A percentile compares a stretch with the other conserved stretches of the same genome.
Evolutionary conservation across 371 early-diverging fungal species (phyloP).

Genomic region (Mucor indicus): DNA sequence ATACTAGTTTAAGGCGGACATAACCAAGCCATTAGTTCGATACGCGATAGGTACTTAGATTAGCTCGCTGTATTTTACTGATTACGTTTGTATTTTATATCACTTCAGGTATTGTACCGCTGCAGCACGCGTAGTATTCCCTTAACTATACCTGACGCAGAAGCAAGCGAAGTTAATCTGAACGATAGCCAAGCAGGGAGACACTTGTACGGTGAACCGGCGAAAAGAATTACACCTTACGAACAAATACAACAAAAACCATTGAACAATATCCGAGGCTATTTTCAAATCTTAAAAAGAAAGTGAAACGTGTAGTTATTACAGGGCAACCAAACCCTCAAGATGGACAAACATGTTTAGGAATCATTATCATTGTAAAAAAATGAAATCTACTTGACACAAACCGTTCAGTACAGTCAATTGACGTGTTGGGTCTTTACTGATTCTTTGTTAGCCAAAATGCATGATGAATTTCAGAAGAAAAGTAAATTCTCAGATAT

Average conservation of each 20-base stretch:
- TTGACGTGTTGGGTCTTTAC: conserved; percentile 9
- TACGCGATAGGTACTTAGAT: too few relatives aligned
- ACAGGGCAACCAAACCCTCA: conserved; percentile 11
- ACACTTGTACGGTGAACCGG: conserved; percentile 8
- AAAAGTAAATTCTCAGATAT: conserved; percentile 12
- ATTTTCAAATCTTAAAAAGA: too few relatives aligned
- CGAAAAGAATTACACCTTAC: conserved; percentile 11
- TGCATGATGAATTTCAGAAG: conserved; percentile 13
- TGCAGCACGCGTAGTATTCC: too few relatives aligned
- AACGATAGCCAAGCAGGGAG: too few relatives aligned
- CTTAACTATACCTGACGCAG: conserved; percentile 12
- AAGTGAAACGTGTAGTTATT: conserved; percentile 11
- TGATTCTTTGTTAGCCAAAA: conserved; percentile 14
- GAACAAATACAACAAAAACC: conserved; percentile 13
- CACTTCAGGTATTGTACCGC: too few relatives aligned
- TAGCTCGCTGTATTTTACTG: too few relatives aligned
- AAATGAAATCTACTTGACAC: conserved; percentile 9
- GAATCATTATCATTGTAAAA: conserved; percentile 12
- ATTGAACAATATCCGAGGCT: conserved; percentile 12
- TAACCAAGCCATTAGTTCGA: too few relatives aligned
- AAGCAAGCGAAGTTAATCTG: too few relatives aligned
- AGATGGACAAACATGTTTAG: conserved; percentile 13
- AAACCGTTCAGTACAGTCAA: conserved; percentile 10
- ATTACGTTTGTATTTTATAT: too few relatives aligned
- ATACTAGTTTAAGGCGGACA: too few relatives aligned